Evolutionary conservation across 805 yeast species (phyloP).

Genomic region (Starmerella sirachaensis): DNA sequence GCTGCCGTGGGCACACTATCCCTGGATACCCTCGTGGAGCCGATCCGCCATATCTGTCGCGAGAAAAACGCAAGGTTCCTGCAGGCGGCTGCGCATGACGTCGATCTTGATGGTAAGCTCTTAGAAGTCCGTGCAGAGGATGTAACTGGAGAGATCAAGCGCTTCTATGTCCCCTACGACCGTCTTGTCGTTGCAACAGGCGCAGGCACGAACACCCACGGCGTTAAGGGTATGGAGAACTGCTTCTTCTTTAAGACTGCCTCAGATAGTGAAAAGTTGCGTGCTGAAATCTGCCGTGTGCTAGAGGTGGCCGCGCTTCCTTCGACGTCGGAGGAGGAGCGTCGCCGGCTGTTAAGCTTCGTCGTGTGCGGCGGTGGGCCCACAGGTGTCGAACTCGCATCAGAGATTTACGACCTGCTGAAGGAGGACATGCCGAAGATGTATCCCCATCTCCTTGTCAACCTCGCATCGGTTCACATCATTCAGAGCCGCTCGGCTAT

Average conservation of each 20-base stretch:
- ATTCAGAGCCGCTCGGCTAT: slow-evolving; percentile 59
- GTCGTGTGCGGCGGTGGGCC: slow-evolving; percentile 70
- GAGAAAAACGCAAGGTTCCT: slow-evolving; percentile 47
- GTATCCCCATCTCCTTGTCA: slow-evolving; percentile 50
- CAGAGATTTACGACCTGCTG: slow-evolving; percentile 54
- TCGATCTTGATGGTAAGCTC: slow-evolving; percentile 44
- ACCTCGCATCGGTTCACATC: slow-evolving; percentile 53
- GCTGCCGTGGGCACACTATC: slow-evolving; percentile 64
- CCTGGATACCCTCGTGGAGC: slow-evolving; percentile 51
- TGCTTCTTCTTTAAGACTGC: slow-evolving; percentile 54
- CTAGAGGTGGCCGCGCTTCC: slow-evolving; percentile 56
- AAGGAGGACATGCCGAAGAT: slow-evolving; percentile 49
- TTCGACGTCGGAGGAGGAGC: slow-evolving; percentile 50
- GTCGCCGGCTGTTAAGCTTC: slow-evolving; percentile 47
- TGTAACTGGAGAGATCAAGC: slow-evolving; percentile 28
- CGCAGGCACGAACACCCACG: slow-evolving; percentile 55
- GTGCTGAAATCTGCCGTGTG: slow-evolving; percentile 42
- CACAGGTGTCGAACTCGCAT: slow-evolving; percentile 64
- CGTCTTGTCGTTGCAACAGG: slow-evolving; percentile 59
- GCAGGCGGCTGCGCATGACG: slow-evolving; percentile 49
- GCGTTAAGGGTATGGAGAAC: slow-evolving; percentile 55
- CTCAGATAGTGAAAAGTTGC: slow-evolving; percentile 47
- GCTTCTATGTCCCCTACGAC: slow-evolving; percentile 60
- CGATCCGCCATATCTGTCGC: slow-evolving; percentile 45
- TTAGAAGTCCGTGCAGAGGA: slow-evolving; percentile 43